Conservation (phyloP, 176 grass and related monocot genomes). For the Oryza punctata region DNA sequence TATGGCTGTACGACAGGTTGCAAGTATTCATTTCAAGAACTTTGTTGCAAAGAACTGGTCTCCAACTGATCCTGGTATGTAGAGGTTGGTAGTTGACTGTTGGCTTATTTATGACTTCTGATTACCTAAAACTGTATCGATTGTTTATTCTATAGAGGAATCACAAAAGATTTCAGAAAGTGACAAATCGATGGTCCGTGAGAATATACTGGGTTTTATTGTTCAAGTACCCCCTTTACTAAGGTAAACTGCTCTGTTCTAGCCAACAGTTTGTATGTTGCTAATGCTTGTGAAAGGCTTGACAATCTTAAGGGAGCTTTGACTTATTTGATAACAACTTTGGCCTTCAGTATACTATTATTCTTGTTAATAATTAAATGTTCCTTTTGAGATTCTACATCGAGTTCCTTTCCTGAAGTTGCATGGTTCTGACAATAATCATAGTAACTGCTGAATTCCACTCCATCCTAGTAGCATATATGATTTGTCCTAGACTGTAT, state of each 20-base stretch:
- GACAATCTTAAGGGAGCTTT: not conserved
- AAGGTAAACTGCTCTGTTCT: conserved; percentile 55
- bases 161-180: conserved; percentile 64
- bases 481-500: not conserved
- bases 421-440: conserved; percentile 3
- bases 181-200: conserved; percentile 77
- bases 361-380: not conserved
- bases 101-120: conserved; percentile 25
- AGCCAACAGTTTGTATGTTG: not conserved
- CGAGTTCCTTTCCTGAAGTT: not conserved
- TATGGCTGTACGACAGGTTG: conserved; percentile 84
- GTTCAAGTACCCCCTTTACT: conserved; percentile 83
- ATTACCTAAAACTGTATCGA: conserved; percentile 14
- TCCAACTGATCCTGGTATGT: conserved; percentile 63
- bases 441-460: not conserved
- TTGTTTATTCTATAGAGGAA: conserved; percentile 58
- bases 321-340: not conserved
- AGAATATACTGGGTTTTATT: conserved; percentile 91
- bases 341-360: not conserved
- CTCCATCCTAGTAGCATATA: not conserved
- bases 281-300: not conserved
- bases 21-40: conserved; percentile 98
- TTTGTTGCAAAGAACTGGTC: conserved; percentile 98
- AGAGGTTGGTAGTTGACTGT: not conserved
- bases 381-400: not conserved